Conservation (phyloP, 768 basidiomycete species). For the Lactarius sp. region DNA sequence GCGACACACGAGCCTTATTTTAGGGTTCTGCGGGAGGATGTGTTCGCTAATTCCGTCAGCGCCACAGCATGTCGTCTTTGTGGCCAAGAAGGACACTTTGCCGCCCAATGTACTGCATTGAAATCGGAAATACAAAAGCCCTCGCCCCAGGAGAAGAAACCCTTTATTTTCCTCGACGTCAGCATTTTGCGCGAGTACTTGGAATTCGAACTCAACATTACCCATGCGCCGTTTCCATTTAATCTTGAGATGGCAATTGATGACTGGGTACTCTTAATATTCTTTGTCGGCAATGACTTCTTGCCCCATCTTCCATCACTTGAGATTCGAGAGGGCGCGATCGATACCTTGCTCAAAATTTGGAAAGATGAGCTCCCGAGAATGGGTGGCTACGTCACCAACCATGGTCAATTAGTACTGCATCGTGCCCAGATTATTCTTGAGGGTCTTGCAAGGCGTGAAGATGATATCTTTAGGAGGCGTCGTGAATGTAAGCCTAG, state of each 20-base stretch:
- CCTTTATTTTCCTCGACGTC: constrained; percentile 99
- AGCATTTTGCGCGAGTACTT: constrained; percentile 94
- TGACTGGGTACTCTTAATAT: constrained; percentile 99
- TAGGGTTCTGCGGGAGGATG: constrained; percentile 95
- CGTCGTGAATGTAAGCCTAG: constrained; percentile 72
- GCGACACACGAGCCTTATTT: constrained; percentile 99
- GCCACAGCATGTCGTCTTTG: constrained; percentile 83
- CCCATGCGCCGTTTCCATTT: constrained; percentile 77
- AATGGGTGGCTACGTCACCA: constrained; percentile 97
- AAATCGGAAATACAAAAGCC: constrained; percentile 65
- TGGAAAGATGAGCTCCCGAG: constrained; percentile 91
- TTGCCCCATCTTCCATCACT: constrained; percentile 95
- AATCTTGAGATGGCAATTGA: constrained; percentile 95
- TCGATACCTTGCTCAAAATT: constrained; percentile 92
- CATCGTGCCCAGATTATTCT: constrained; percentile 88
- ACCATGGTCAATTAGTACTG: constrained; percentile 86
- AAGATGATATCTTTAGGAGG: constrained; percentile 92
- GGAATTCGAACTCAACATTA: constrained; percentile 87
- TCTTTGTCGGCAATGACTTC: constrained; percentile 99
- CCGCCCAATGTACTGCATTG: constrained; percentile 86
- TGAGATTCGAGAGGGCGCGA: constrained; percentile 98
- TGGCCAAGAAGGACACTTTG: constrained; percentile 92
- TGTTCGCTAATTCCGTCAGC: constrained; percentile 81
- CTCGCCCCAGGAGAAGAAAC: constrained; percentile 71
- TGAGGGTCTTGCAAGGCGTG: constrained; percentile 87